A percentile compares a stretch with the other conserved stretches of the same genome.
phyloP scores from a whole-genome alignment of 495 filamentous ascomycete genomes.

The Hypoxylon cercidicola region DNA sequence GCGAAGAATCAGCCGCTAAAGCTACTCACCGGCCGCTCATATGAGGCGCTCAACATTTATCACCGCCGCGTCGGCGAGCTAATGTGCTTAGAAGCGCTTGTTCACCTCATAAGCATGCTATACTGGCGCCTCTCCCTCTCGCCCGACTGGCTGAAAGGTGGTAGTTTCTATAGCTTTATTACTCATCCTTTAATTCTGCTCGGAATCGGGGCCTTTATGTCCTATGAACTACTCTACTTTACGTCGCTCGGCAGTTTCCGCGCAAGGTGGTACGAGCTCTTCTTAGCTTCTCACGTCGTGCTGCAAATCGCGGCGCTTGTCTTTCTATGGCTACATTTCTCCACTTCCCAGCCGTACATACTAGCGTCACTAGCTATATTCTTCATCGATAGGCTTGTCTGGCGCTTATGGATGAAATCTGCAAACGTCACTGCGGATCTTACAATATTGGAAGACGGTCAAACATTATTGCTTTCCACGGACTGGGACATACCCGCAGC shows the following conservation, averaged over 20 bases:
- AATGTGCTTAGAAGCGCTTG: constrained; percentile 55
- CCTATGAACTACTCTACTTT: constrained; percentile 63
- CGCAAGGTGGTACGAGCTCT: constrained; percentile 64
- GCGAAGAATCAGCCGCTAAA: constrained; percentile 72
- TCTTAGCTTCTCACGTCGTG: constrained; percentile 65
- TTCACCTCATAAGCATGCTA: constrained; percentile 60
- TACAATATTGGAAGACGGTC: constrained; percentile 57
- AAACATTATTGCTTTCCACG: constrained; percentile 60
- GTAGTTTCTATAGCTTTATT: constrained; percentile 51
- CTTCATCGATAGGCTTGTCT: constrained; percentile 66
- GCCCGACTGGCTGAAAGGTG: constrained; percentile 48
- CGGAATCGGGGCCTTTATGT: constrained; percentile 59
- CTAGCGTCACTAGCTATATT: constrained; percentile 59
- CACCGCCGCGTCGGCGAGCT: constrained; percentile 65
- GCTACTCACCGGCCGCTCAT: constrained; percentile 68
- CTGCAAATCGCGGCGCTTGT: constrained; percentile 62
- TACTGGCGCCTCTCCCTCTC: constrained; percentile 59
- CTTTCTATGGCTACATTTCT: constrained; percentile 66
- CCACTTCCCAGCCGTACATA: constrained; percentile 43
- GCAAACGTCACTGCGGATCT: constrained; percentile 56
- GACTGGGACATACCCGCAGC: constrained; percentile 50
- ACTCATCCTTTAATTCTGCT: constrained; percentile 51
- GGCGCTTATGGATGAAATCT: constrained; percentile 60
- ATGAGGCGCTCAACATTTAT: constrained; percentile 71
- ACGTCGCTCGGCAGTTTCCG: constrained; percentile 60